Conservation (phyloP, 805 yeast species). For the Metschnikowia dekortorum region DNA sequence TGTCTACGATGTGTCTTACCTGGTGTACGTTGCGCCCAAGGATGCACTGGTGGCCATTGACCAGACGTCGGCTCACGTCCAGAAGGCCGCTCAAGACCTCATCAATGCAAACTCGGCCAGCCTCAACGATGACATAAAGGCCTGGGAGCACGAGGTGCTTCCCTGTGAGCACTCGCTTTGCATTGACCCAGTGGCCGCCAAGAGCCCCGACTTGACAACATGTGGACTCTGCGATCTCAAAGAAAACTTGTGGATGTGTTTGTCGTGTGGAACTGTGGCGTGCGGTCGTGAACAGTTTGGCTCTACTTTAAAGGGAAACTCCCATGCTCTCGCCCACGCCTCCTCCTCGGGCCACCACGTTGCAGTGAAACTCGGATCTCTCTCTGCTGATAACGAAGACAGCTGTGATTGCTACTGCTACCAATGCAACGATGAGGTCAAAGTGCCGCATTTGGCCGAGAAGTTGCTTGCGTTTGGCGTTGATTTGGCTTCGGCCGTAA, state of each 20-base stretch:
- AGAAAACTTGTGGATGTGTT: conserved; percentile 88
- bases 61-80: conserved; percentile 20
- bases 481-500: conserved; percentile 48
- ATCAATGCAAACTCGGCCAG: conserved; percentile 55
- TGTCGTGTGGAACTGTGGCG: conserved; percentile 85
- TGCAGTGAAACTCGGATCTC: conserved; percentile 87
- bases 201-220: conserved; percentile 28
- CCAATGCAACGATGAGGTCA: conserved; percentile 81
- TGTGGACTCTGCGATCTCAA: conserved; percentile 60
- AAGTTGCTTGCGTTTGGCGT: conserved; percentile 62
- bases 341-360: conserved; percentile 61
- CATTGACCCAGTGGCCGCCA: conserved; percentile 42
- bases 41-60: conserved; percentile 24
- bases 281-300: conserved; percentile 97
- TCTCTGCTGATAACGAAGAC: conserved; percentile 58
- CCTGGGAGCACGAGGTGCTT: conserved; percentile 87
- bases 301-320: conserved; percentile 79
- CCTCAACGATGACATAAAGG: conserved; percentile 64
- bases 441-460: conserved; percentile 53
- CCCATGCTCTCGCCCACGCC: conserved; percentile 81
- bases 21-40: conserved; percentile 36
- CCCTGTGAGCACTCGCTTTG: conserved; percentile 73
- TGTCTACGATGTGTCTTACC: conserved; percentile 44
- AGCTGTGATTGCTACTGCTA: conserved; percentile 85
- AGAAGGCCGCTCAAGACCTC: conserved; percentile 39